Base-by-base conservation (phyloP, 2,329 filamentous ascomycete genomes). In the Clonostachys chloroleuca region DNA sequence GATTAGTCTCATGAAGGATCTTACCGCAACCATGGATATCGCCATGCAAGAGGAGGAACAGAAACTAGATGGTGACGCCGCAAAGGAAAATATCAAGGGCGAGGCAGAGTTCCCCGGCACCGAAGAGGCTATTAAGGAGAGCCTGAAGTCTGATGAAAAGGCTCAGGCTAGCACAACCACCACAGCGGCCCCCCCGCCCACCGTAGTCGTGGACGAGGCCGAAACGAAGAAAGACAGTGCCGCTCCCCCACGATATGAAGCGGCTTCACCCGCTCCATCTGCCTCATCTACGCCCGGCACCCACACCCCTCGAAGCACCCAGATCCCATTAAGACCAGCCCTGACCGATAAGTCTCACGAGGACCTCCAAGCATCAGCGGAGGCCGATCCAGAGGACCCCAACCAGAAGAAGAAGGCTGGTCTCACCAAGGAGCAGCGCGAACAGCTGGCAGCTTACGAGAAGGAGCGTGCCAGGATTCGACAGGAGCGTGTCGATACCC, bases 21-120 rank as follows among this genome's bases (percentile, higher is more conserved):
- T 99, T 47, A 97, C 92, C 16, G 90, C 91, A 60, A 96, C 92
- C 41, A 97, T 99, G 92, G 94, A 99, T 60, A 97, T 99, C 56
- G 92, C 90, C 17, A 92, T 91, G 84, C 78, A 88, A 47, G 89
- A 90, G 58, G 86, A 87, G 55, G 83, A 86, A 51, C 83, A 80
- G 42, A 70, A 72, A 3, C 74, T 75, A 30, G 72, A 77, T 36
- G 78, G 77, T 6, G 75, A 78, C 14, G 73, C 72, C 4, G 73
- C 74, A 9, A 40, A 47, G 30, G 40, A 35, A 12, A 12, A 34
- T 13, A 18, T 40, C 34, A 16, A 24, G 18, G 36, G 17, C 42
- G 69, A 77, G 3, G 68, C 62, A 40, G 79, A 84, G 54, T 80
- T 81, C 46, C 77, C 80, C 5, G 79, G 73, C 20, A 80, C 74